Evolutionary conservation across 495 filamentous ascomycete species (phyloP).

Genomic region (Aspergillus affinis): DNA sequence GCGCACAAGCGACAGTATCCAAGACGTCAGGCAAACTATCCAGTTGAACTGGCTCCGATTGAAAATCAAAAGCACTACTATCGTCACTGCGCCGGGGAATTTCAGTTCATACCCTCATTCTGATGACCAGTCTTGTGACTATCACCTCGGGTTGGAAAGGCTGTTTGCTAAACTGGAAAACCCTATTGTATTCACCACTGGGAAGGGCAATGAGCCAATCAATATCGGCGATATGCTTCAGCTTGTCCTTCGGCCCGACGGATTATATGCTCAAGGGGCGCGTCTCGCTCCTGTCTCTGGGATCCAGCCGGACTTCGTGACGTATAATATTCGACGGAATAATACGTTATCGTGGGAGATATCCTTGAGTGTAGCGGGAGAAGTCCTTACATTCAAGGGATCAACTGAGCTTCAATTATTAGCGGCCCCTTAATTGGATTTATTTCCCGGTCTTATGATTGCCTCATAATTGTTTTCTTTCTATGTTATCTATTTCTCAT

Average conservation of each 20-base stretch:
- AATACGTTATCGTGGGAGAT: conserved; percentile 9
- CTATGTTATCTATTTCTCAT: background rate
- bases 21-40: conserved; percentile 13
- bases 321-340: conserved; percentile 19
- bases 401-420: background rate
- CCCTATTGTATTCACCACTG: conserved; percentile 8
- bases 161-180: conserved; percentile 11
- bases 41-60: conserved; percentile 17
- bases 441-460: background rate
- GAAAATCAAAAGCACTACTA: conserved; percentile 9
- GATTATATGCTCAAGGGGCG: conserved; percentile 2
- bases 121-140: background rate
- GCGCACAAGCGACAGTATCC: conserved; percentile 13
- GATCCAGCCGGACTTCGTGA: conserved; percentile 21
- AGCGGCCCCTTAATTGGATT: background rate
- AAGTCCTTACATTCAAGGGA: background rate
- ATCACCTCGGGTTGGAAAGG: conserved; percentile 10
- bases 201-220: conserved; percentile 16
- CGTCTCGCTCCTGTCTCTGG: background rate
- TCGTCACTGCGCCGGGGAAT: conserved; percentile 10
- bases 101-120: conserved; percentile 1
- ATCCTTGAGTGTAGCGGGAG: conserved; percentile 18
- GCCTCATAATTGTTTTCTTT: background rate
- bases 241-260: conserved; percentile 13
- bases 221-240: conserved; percentile 18